Evolutionary conservation across 116 monocot species (phyloP), one percentile per base, ranked within the genome.

Genomic region (Dioscorea cayenensis): DNA sequence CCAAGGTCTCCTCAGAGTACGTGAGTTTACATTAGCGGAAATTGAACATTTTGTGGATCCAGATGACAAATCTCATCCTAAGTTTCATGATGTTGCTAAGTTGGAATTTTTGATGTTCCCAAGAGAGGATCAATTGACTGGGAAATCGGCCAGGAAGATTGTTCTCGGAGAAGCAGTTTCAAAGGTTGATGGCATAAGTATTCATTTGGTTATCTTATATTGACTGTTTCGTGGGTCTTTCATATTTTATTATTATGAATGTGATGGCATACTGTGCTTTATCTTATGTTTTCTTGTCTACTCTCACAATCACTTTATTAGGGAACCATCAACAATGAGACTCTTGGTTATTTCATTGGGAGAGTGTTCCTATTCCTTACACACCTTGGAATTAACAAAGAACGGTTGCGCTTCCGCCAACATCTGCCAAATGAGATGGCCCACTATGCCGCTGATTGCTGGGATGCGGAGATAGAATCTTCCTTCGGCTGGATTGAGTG

Each of bases 41-140:
- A 90, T 97, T 79, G 97, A 97, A 74, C 97, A 97, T 64, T 97
- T 97, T 77, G 97, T 97, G 10, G 97, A 97, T 76, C 97, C 97
- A 70, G 81, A 90, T 28, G 90, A 97, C 69, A 97, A 97, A 75
- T 90, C 93, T 20, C 97, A 97, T 72, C 90, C 97, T 13, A 92
- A 97, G 65, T 97, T 97, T 83, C 70, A 19, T 55, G 84, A 97
- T 72, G 88, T 97, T 66, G 80, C 90, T 27, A 48, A 81, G 65
- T 77, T 92, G 71, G 92, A 97, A 70, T 90, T 97, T 66, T 78
- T 90, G 28, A 92, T 97, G 92, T 97, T 92, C 52, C 92, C 97
- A 64, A 87, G 93, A 65, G 93, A 92, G 69, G 63, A 80, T 28
- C 97, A 97, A 70, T 19, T 90, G 16, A 27, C 82, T 48, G 90